phyloP scores from a whole-genome alignment of 345 rosid genomes.

The Viola odorata region DNA sequence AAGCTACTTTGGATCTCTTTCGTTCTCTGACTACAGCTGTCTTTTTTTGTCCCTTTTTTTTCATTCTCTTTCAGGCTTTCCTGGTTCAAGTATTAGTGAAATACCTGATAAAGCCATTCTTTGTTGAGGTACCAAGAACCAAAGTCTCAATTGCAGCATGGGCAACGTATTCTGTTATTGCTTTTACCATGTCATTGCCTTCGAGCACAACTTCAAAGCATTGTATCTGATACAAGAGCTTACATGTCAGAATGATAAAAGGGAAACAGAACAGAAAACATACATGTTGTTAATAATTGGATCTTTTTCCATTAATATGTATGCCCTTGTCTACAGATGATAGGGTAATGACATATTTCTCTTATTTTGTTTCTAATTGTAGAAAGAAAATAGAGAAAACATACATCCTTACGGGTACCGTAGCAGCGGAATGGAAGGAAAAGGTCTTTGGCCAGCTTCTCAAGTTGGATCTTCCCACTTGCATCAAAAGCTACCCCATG shows the following conservation, averaged over 20 bases:
- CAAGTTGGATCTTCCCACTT: slow-evolving; percentile 30
- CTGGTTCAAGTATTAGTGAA: too few species aligned
- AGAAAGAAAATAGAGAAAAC: slow-evolving; percentile 4
- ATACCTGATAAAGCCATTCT: slow-evolving; percentile 69
- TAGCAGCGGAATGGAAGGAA: slow-evolving; percentile 81
- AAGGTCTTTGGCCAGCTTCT: slow-evolving; percentile 49
- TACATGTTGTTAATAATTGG: too few species aligned
- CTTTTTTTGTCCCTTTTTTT: too few species aligned
- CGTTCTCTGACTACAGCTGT: too few species aligned
- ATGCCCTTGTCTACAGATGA: too few species aligned
- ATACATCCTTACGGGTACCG: slow-evolving; percentile 80
- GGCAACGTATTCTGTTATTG: slow-evolving; percentile 65
- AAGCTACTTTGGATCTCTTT: too few species aligned
- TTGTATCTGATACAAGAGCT: slow-evolving; percentile 37
- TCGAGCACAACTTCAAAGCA: slow-evolving; percentile 62
- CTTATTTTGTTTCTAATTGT: neutral
- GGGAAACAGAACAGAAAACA: neutral
- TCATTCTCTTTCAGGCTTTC: too few species aligned
- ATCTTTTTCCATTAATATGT: neutral
- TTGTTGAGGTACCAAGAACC: slow-evolving; percentile 75
- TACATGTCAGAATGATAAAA: neutral
- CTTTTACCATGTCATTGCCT: slow-evolving; percentile 56
- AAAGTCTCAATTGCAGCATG: slow-evolving; percentile 62
- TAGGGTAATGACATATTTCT: neutral
- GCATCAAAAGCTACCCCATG: slow-evolving; percentile 14